phyloP scores from a whole-genome alignment of 805 yeast species.

The Yamadazyma ubonensis region DNA sequence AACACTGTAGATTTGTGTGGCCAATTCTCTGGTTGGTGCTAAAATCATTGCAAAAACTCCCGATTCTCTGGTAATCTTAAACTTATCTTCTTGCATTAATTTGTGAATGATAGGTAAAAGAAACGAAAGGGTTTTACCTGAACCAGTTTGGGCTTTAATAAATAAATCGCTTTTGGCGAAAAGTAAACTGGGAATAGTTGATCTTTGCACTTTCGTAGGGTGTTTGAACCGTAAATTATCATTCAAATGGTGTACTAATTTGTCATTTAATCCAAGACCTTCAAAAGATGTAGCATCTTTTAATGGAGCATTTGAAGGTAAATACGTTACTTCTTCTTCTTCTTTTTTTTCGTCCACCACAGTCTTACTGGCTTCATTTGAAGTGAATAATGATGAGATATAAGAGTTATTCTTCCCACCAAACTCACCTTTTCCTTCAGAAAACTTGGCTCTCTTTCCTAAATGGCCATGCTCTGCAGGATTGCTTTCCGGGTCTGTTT shows the following conservation, averaged over 20 bases:
- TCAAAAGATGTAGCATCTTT: constrained; percentile 65
- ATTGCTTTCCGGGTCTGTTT: too few relatives aligned
- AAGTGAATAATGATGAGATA: constrained; percentile 78
- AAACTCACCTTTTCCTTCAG: constrained; percentile 50
- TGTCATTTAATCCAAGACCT: constrained; percentile 65
- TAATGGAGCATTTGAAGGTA: constrained; percentile 86
- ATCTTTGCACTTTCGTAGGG: constrained; percentile 87
- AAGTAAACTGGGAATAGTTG: constrained; percentile 62
- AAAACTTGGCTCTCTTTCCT: constrained; percentile 25
- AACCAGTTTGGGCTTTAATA: constrained; percentile 96
- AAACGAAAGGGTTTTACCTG: constrained; percentile 93
- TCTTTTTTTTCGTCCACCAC: constrained; percentile 49
- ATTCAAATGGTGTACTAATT: constrained; percentile 52
- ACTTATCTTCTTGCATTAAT: constrained; percentile 52
- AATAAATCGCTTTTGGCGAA: constrained; percentile 58
- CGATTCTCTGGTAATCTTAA: constrained; percentile 53
- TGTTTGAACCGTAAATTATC: constrained; percentile 53
- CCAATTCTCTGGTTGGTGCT: constrained; percentile 94
- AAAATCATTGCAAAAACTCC: constrained; percentile 89
- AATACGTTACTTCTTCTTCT: constrained; percentile 20
- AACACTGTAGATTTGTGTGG: constrained; percentile 83
- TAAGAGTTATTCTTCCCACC: constrained; percentile 62
- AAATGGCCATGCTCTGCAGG: too few relatives aligned
- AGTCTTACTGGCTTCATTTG: constrained; percentile 50
- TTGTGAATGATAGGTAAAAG: constrained; percentile 77